Percentiles rank a stretch among this genome's conserved stretches.
Evolutionary conservation across 2,329 filamentous ascomycete genomes (phyloP).

Genomic region (Xylariales sp.): DNA sequence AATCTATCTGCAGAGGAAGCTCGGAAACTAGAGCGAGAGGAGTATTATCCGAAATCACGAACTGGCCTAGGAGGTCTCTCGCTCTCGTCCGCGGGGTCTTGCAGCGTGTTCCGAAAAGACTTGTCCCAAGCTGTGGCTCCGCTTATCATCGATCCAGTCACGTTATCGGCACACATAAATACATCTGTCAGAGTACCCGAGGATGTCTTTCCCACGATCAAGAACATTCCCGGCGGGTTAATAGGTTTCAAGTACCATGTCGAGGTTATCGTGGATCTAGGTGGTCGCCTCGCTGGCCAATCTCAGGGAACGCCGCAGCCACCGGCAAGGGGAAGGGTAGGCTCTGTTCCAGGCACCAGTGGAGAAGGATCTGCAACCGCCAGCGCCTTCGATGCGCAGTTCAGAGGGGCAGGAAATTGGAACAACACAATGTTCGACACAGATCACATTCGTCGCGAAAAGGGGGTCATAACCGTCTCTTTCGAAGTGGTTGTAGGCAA

Average conservation of each 20-base stretch:
- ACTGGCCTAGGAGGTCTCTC: constrained; percentile 85
- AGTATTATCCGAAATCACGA: constrained; percentile 81
- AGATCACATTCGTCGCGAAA: constrained; percentile 78
- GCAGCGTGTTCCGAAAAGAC: constrained; percentile 93
- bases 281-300: constrained; percentile 71
- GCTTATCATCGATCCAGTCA: constrained; percentile 78
- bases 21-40: constrained; percentile 69
- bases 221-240: constrained; percentile 84
- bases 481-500: constrained; percentile 90
- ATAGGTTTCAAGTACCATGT: constrained; percentile 93
- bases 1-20: constrained; percentile 58
- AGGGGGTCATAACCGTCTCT: constrained; percentile 81
- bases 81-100: constrained; percentile 79
- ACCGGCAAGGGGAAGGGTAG: constrained; percentile 36
- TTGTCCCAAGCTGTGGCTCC: constrained; percentile 84
- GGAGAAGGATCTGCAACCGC: constrained; percentile 20
- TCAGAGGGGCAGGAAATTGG: constrained; percentile 47
- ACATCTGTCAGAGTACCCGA: constrained; percentile 83
- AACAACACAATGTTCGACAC: constrained; percentile 79
- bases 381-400: constrained; percentile 31
- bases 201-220: constrained; percentile 88
- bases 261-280: constrained; percentile 88
- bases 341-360: constrained; percentile 28
- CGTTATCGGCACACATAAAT: constrained; percentile 73
- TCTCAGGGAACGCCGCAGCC: constrained; percentile 34